A percentile compares a stretch with the other conserved stretches of the same genome.
Conservation (phyloP, 768 basidiomycete genomes). For the Mrakia blollopis region DNA sequence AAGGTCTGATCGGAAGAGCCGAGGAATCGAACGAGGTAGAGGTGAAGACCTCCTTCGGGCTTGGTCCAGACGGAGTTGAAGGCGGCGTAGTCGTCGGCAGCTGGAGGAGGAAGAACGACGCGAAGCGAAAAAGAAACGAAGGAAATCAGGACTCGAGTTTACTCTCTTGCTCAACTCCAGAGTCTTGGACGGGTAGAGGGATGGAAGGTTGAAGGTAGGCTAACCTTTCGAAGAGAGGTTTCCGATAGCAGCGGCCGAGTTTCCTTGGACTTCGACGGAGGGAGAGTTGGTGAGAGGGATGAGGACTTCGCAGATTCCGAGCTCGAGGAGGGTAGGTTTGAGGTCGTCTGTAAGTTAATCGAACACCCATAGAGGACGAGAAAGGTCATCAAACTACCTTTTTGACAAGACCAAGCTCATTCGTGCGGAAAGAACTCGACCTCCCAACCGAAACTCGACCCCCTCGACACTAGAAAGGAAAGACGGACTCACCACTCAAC, state of each 20-base stretch:
- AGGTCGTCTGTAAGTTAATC: constrained; percentile 65
- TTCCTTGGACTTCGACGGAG: constrained; percentile 97
- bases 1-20: constrained; percentile 92
- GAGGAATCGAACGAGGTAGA: constrained; percentile 88
- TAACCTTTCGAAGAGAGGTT: constrained; percentile 70
- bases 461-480: not conserved
- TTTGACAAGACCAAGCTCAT: too few species aligned
- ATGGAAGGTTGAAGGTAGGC: too few species aligned
- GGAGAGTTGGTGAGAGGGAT: constrained; percentile 94
- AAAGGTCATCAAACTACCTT: too few species aligned
- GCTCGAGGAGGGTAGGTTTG: constrained; percentile 91
- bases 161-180: too few species aligned
- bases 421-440: not conserved
- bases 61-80: constrained; percentile 98
- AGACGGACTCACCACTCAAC: constrained; percentile 72
- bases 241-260: constrained; percentile 93
- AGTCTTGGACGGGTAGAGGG: too few species aligned
- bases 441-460: not conserved
- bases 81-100: constrained; percentile 74
- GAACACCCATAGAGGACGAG: not conserved
- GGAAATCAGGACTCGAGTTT: too few species aligned
- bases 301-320: constrained; percentile 96
- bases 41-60: constrained; percentile 94
- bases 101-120: constrained; percentile 18
- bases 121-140: not conserved